These are phyloP conservation scores for Sungouiozyma intestinalis DNA, from an alignment of 805 yeast species.

Conservation along the genomic window DNA sequence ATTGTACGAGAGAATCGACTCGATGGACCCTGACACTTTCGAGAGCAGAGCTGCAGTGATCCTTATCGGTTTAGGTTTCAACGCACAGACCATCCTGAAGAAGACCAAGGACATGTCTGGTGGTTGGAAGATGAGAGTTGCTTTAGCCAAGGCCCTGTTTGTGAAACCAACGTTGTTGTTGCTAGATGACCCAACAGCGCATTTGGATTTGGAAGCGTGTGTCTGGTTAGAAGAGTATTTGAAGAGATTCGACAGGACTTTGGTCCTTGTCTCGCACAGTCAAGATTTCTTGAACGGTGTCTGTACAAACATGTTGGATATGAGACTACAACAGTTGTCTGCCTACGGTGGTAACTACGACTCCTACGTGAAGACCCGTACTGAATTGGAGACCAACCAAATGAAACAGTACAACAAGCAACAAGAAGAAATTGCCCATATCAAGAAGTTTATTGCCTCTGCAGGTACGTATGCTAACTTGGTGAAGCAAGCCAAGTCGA, in stretches of 20 bases:
- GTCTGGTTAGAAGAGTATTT: conserved; percentile 99
- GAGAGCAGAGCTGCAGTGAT: conserved; percentile 95
- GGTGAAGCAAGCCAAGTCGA: conserved; percentile 97
- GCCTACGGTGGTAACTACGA: conserved; percentile 98
- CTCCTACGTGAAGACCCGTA: conserved; percentile 87
- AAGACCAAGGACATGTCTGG: conserved; percentile 99
- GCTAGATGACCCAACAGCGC: conserved; percentile 98
- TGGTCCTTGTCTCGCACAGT: conserved; percentile 93
- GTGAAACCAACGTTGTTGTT: conserved; percentile 92
- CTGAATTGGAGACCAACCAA: conserved; percentile 91
- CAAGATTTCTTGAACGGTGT: conserved; percentile 99
- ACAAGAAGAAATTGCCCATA: conserved; percentile 97
- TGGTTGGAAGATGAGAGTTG: conserved; percentile 99
- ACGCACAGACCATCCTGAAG: conserved; percentile 73
- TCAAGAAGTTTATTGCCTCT: conserved; percentile 96
- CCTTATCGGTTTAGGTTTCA: conserved; percentile 95
- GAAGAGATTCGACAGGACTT: conserved; percentile 85
- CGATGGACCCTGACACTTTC: conserved; percentile 91
- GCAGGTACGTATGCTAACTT: conserved; percentile 99
- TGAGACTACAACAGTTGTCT: conserved; percentile 70
- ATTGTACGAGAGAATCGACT: conserved; percentile 89
- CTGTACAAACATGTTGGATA: conserved; percentile 95
- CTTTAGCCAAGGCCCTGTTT: conserved; percentile 93
- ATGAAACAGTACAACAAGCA: conserved; percentile 95
- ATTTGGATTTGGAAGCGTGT: conserved; percentile 98